A percentile compares a stretch with the other conserved stretches of the same genome.
Conservation (phyloP, 1,284 basidiomycete species). For the Bothia castanella region DNA sequence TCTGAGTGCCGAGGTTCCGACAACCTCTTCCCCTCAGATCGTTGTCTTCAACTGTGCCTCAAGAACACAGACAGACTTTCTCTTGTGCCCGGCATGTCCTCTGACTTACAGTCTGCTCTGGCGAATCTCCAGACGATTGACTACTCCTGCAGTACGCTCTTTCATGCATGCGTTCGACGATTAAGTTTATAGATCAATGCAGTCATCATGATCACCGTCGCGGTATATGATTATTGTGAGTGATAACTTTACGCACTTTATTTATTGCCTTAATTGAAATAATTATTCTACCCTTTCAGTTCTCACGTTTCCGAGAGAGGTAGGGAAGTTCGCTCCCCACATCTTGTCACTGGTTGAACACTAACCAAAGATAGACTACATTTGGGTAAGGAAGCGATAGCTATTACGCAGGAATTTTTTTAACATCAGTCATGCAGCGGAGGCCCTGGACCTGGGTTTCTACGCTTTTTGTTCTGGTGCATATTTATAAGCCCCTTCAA, state of each 20-base stretch:
- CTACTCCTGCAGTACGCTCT: background rate
- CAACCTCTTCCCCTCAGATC: too few relatives aligned
- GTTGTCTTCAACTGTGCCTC: too few relatives aligned
- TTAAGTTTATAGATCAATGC: background rate
- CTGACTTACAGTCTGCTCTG: background rate
- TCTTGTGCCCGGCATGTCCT: background rate
- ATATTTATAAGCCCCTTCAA: background rate
- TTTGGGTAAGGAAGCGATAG: background rate
- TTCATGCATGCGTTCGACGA: too few relatives aligned
- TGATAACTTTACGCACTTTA: background rate
- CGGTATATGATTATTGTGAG: slow-evolving; percentile 20
- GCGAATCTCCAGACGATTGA: background rate
- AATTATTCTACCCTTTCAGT: background rate
- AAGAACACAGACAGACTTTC: too few relatives aligned
- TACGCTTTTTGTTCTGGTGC: background rate
- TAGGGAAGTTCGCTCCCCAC: background rate
- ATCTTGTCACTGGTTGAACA: background rate
- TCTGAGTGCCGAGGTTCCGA: too few relatives aligned
- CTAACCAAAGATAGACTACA: background rate
- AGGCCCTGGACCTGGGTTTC: background rate
- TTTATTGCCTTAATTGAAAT: background rate
- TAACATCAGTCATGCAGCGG: background rate
- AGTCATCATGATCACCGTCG: slow-evolving; percentile 1
- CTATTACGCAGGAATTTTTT: background rate
- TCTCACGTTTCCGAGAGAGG: slow-evolving; percentile 12